Evolutionary conservation across 2,329 filamentous ascomycete species (phyloP), one percentile per base, ranked within the genome.

Genomic region (Colletotrichum noveboracense): DNA sequence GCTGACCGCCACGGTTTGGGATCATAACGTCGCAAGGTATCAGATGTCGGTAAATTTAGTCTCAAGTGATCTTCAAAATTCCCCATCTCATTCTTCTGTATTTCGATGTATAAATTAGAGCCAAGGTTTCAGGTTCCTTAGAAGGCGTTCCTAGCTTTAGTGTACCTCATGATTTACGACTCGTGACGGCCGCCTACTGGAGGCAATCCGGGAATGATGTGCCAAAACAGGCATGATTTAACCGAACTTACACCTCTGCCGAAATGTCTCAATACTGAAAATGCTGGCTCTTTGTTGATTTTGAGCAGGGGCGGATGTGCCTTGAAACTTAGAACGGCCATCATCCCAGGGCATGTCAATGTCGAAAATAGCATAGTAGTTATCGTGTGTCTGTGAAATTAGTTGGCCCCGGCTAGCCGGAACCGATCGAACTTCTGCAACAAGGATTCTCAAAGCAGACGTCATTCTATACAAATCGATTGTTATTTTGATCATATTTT

Each of bases 391-490:
- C 0, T 6, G 6, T n/a, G 43, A 48, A 48, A 21, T 48, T 48
- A 0, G 18, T 48, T n/a, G 43, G 43, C 6, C 43, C 18, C 9
- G 43, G 3, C n/a, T 48, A 12, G 18, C 18, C 6, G 16, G 8
- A 43, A n/a, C 16, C 0, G 18, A 43, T 43, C 9, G 38, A n/a
- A 43, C 38, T 48, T 21, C 6, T 48, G 6, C 43, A 21, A 48
- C 6, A 48, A 48, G 18, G 6, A 4, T 12, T 6, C 18, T 48
- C 0, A n/a, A 18, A n/a, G n/a, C 43, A 48, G 18, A 48, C 9
- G 18, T 48, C 18, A 10, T 3, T 43, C 38, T 43, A 3, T 8
- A 18, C 0, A 38, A 8, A 5, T 0, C 14, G 14, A 5, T 5
- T 38, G 36, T 38, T 38, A 38, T 18, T 38, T 8, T 16, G 2